Percentiles rank a stretch among this genome's conserved stretches.
phyloP scores from a whole-genome alignment of 164 flowering plant genomes.

The Stephania yunnanensis region DNA sequence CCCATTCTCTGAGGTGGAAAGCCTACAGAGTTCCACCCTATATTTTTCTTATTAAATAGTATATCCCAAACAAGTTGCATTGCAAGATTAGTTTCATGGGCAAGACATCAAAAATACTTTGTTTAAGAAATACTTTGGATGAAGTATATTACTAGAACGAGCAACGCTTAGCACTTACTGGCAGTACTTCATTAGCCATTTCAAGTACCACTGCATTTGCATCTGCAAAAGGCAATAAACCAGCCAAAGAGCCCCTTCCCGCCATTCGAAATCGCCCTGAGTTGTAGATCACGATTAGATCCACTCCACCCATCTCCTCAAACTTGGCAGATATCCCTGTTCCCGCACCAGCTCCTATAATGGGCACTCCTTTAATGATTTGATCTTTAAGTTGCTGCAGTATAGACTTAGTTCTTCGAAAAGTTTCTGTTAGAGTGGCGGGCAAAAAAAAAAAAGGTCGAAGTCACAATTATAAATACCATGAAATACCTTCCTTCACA shows the following conservation, averaged over 20 bases:
- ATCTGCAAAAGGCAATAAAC: conserved; percentile 93
- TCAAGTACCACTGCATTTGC: conserved; percentile 97
- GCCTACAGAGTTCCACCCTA: no score
- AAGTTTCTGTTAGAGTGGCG: conserved; percentile 46
- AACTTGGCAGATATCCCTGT: conserved; percentile 99
- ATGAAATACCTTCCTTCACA: background rate
- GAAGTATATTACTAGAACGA: background rate
- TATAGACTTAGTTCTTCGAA: conserved; percentile 52
- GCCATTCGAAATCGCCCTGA: conserved; percentile 98
- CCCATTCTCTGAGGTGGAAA: no score
- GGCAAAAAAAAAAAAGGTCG: conserved; percentile 1
- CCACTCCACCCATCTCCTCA: conserved; percentile 97
- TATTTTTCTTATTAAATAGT: no score
- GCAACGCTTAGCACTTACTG: conserved; percentile 50
- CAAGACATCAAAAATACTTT: no score
- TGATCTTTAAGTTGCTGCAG: conserved; percentile 54
- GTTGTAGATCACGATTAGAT: conserved; percentile 80
- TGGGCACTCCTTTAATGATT: conserved; percentile 59
- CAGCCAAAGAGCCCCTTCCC: conserved; percentile 95
- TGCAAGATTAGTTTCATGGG: background rate
- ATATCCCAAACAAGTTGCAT: background rate
- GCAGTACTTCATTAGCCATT: conserved; percentile 95
- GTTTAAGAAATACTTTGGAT: background rate
- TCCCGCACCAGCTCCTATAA: conserved; percentile 97
- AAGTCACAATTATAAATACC: background rate